Evolutionary conservation across 2,329 filamentous ascomycete species (phyloP).

Genomic region (Ascochyta lentis): DNA sequence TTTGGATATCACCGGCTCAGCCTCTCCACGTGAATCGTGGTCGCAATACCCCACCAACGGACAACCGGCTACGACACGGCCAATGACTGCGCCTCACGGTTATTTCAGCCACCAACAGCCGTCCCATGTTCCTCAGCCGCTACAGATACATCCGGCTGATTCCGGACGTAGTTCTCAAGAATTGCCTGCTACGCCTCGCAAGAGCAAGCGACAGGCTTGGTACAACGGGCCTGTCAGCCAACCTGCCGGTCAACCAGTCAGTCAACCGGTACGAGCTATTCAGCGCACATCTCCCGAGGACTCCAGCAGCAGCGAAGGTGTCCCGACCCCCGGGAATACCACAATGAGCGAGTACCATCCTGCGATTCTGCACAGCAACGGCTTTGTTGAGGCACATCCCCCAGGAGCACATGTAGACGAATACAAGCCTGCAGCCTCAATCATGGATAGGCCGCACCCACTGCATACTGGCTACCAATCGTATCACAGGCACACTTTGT

Average conservation of each 20-base stretch:
- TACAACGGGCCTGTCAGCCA: constrained; percentile 64
- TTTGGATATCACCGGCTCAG: constrained; percentile 66
- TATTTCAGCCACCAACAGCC: constrained; percentile 41
- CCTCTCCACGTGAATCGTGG: constrained; percentile 46
- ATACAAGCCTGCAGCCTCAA: constrained; percentile 45
- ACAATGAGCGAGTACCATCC: constrained; percentile 60
- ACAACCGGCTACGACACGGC: constrained; percentile 31
- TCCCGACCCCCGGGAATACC: constrained; percentile 59
- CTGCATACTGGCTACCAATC: constrained; percentile 38
- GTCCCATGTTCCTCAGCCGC: constrained; percentile 29
- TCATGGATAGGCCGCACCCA: constrained; percentile 48
- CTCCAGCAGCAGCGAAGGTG: constrained; percentile 62
- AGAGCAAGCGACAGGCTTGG: constrained; percentile 73
- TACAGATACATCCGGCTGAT: constrained; percentile 42
- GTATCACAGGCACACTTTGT: constrained; percentile 40
- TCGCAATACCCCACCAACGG: constrained; percentile 38
- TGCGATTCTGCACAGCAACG: constrained; percentile 59
- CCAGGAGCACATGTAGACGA: constrained; percentile 50
- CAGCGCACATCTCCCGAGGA: constrained; percentile 63
- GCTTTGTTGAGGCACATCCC: constrained; percentile 55
- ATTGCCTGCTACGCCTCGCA: constrained; percentile 60
- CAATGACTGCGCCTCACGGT: constrained; percentile 49
- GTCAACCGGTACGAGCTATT: constrained; percentile 32
- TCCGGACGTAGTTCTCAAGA: constrained; percentile 48
- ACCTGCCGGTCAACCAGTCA: constrained; percentile 43